Percentiles rank a stretch among this genome's conserved stretches.
Conservation (phyloP, 306 rosid genomes). For the Herpetospermum pedunculosum region DNA sequence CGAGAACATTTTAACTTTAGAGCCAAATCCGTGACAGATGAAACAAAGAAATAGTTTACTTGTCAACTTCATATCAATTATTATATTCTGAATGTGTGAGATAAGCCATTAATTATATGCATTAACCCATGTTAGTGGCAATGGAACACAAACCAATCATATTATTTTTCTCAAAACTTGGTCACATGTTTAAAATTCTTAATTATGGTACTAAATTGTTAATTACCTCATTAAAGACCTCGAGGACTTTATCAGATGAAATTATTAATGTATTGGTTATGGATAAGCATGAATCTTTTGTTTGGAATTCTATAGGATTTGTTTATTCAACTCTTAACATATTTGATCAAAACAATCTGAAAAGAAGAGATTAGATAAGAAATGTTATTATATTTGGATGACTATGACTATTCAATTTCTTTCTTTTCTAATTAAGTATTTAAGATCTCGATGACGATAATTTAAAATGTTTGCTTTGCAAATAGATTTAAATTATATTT, state of each 20-base stretch:
- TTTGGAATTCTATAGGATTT: not conserved
- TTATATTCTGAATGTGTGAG: constrained; percentile 4
- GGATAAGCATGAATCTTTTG: not conserved
- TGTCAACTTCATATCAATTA: constrained; percentile 17
- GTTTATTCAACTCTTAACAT: not conserved
- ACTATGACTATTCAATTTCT: not conserved
- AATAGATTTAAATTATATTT: too few relatives aligned
- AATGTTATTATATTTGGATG: not conserved
- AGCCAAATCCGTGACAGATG: not conserved
- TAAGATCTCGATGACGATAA: too few relatives aligned
- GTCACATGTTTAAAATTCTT: too few relatives aligned
- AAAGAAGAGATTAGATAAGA: not conserved
- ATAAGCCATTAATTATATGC: constrained; percentile 14
- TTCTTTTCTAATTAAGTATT: not conserved
- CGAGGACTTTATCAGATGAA: not conserved
- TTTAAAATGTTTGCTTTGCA: too few relatives aligned
- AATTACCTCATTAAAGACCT: not conserved
- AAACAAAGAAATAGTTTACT: constrained; percentile 21
- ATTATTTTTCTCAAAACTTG: constrained; percentile 26
- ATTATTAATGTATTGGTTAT: not conserved
- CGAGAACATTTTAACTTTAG: not conserved
- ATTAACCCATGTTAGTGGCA: constrained; percentile 51
- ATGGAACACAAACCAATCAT: constrained; percentile 28
- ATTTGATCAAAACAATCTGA: not conserved
- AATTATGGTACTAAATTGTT: not conserved